phyloP scores from a whole-genome alignment of 495 filamentous ascomycete species.

The Hyaloscypha bicolor region DNA sequence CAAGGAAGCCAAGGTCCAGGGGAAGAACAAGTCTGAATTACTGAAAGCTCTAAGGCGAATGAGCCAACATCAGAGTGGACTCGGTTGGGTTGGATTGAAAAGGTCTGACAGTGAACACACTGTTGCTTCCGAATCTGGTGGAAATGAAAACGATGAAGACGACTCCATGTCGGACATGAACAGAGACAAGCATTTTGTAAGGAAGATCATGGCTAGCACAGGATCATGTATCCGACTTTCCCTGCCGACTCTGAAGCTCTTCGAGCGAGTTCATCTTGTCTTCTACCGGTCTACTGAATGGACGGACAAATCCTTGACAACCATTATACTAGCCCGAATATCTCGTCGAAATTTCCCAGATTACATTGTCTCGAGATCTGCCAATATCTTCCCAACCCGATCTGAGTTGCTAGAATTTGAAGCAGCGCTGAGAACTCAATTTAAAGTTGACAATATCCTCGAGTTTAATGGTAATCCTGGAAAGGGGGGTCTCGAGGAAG shows the following conservation, averaged over 20 bases:
- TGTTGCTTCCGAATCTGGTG: slow-evolving; percentile 19
- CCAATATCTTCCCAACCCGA: slow-evolving; percentile 84
- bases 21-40: slow-evolving; percentile 87
- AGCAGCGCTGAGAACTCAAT: slow-evolving; percentile 80
- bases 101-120: slow-evolving; percentile 47
- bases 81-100: slow-evolving; percentile 62
- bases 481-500: slow-evolving; percentile 62
- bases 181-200: slow-evolving; percentile 62
- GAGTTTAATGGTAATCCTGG: slow-evolving; percentile 77
- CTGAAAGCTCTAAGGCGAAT: slow-evolving; percentile 68
- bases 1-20: slow-evolving; percentile 83
- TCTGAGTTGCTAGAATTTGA: slow-evolving; percentile 84
- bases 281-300: slow-evolving; percentile 97
- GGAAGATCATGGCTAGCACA: slow-evolving; percentile 78
- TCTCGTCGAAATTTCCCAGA: slow-evolving; percentile 83
- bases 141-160: slow-evolving; percentile 27
- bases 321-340: slow-evolving; percentile 91
- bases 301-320: slow-evolving; percentile 95
- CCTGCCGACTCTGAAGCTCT: slow-evolving; percentile 72
- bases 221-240: slow-evolving; percentile 85
- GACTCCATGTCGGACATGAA: slow-evolving; percentile 38
- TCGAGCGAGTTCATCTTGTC: slow-evolving; percentile 92
- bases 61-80: slow-evolving; percentile 72
- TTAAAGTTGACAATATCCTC: slow-evolving; percentile 77
- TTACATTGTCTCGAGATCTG: slow-evolving; percentile 88